phyloP scores from a whole-genome alignment of 495 filamentous ascomycete genomes.

The Aspergillus avenaceus region DNA sequence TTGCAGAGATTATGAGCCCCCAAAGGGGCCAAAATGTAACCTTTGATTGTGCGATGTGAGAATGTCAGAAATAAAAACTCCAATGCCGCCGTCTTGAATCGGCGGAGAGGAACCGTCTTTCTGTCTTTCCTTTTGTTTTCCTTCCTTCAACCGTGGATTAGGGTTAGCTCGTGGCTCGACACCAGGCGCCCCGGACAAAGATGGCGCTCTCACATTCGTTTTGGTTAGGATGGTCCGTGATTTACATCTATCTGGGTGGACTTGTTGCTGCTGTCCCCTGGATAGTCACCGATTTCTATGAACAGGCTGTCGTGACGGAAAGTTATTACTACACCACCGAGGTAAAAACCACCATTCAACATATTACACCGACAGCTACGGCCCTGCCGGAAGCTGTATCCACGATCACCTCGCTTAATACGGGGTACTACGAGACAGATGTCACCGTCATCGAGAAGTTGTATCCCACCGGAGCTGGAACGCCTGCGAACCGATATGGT shows the following conservation, averaged over 20 bases:
- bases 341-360: slow-evolving; percentile 11
- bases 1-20: no score
- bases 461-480: slow-evolving; percentile 25
- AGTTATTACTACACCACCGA: slow-evolving; percentile 7
- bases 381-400: slow-evolving; percentile 29
- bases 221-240: neutral
- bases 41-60: no score
- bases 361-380: slow-evolving; percentile 22
- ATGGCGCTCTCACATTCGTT: neutral
- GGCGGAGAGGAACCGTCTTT: no score
- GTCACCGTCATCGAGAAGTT: slow-evolving; percentile 32
- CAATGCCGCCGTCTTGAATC: no score
- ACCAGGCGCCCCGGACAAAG: no score
- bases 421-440: slow-evolving; percentile 12
- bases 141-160: no score
- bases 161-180: no score
- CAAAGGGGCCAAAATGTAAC: no score
- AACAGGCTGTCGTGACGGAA: slow-evolving; percentile 10
- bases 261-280: slow-evolving; percentile 26
- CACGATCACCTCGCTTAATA: slow-evolving; percentile 22
- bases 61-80: no score
- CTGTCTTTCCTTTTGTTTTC: no score
- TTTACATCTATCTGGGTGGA: slow-evolving; percentile 3
- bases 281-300: slow-evolving; percentile 28
- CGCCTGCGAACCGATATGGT: neutral